A percentile compares a stretch with the other conserved stretches of the same genome.
Conservation (phyloP, 2,329 filamentous ascomycete species). For the Aspergillus unguis region DNA sequence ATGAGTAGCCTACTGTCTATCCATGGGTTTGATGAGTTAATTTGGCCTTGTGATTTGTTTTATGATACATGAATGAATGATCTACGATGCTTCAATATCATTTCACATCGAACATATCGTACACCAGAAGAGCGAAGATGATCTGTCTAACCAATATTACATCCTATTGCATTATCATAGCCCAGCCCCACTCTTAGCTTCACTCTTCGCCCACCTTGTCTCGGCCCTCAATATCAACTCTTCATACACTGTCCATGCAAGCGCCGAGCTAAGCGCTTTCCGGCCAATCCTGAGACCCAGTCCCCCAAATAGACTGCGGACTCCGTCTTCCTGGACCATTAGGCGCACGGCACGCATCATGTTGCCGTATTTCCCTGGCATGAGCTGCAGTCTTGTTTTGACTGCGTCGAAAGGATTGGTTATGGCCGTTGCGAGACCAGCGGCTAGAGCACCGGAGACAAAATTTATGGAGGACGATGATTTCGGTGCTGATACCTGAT, state of each 20-base stretch:
- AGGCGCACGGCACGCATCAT: slow-evolving; percentile 70
- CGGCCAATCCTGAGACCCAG: slow-evolving; percentile 80
- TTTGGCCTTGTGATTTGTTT: no score
- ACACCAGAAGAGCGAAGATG: no score
- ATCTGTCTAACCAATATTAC: no score
- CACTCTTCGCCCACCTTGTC: slow-evolving; percentile 35
- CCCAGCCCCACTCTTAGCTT: slow-evolving; percentile 25
- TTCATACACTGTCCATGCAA: slow-evolving; percentile 97
- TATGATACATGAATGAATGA: slow-evolving; percentile 19
- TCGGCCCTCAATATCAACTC: slow-evolving; percentile 77
- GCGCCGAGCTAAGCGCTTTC: slow-evolving; percentile 88
- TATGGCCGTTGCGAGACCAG: slow-evolving; percentile 75
- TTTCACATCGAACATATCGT: no score
- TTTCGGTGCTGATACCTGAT: slow-evolving; percentile 18
- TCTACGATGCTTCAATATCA: not conserved
- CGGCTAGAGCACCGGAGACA: slow-evolving; percentile 73
- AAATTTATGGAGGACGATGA: slow-evolving; percentile 70
- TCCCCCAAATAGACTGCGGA: slow-evolving; percentile 79
- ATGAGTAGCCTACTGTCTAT: no score
- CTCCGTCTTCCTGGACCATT: slow-evolving; percentile 79
- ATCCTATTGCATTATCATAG: not conserved
- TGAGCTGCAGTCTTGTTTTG: slow-evolving; percentile 90
- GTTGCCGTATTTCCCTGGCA: slow-evolving; percentile 78
- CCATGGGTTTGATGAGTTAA: no score
- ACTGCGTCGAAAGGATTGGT: slow-evolving; percentile 97